Conservation (phyloP, 768 basidiomycete species). For the Gloeophyllum trabeum region DNA sequence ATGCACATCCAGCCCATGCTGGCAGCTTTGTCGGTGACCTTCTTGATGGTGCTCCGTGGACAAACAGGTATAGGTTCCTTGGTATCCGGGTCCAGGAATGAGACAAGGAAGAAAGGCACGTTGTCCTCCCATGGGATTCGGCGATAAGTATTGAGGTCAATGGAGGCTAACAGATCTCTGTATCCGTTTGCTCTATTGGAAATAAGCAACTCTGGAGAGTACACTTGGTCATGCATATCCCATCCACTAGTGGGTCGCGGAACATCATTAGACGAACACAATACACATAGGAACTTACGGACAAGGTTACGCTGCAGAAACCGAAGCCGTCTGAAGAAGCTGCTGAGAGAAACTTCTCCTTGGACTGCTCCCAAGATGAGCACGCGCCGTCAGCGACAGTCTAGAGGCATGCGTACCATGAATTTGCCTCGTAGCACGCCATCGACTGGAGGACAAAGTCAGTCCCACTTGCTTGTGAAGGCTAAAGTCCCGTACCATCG, state of each 20-base stretch:
- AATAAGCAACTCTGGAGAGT: slow-evolving; percentile 77
- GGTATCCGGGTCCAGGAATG: slow-evolving; percentile 83
- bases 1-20: slow-evolving; percentile 47
- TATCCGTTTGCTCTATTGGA: slow-evolving; percentile 92
- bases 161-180: slow-evolving; percentile 73
- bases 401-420: slow-evolving; percentile 50
- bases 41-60: slow-evolving; percentile 73
- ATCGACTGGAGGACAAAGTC: slow-evolving; percentile 46
- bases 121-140: slow-evolving; percentile 88
- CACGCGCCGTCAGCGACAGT: too few relatives aligned
- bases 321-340: slow-evolving; percentile 78
- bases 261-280: slow-evolving; percentile 1
- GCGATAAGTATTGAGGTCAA: slow-evolving; percentile 83
- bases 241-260: slow-evolving; percentile 44
- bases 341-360: slow-evolving; percentile 81
- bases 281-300: slow-evolving; percentile 15
- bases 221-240: slow-evolving; percentile 87
- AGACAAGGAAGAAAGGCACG: slow-evolving; percentile 88
- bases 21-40: slow-evolving; percentile 38
- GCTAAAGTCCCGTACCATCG: slow-evolving; percentile 41
- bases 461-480: neutral
- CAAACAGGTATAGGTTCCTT: slow-evolving; percentile 68
- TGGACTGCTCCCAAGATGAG: too few relatives aligned
- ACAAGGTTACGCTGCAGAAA: slow-evolving; percentile 92
- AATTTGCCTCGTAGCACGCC: slow-evolving; percentile 93